Evolutionary conservation across 2,329 filamentous ascomycete genomes (phyloP), one percentile per base, ranked within the genome.

Genomic region (Aspergillus glaucus): DNA sequence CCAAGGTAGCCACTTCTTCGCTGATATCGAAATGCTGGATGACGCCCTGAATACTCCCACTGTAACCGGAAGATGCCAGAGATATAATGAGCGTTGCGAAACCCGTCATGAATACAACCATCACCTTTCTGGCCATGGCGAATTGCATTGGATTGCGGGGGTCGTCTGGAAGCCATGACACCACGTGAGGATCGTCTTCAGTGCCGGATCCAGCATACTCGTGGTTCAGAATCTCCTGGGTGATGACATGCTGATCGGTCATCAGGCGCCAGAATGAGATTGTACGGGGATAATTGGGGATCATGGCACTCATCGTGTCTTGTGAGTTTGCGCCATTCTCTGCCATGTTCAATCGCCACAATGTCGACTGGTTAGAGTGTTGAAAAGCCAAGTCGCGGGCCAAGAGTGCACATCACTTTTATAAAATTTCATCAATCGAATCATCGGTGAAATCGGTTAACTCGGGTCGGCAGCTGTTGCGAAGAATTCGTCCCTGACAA

Each of bases 201-300:
- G 52, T 54, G 1, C 52, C 52, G 6, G 49, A 52, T 17, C 52
- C 52, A 12, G 47, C 41, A 44, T 50, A 54, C 10, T 36, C 46
- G 24, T 54, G 30, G 28, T 47, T 34, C 45, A 49, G 41, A 24
- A 52, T 45, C 24, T 50, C 50, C 28, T 39, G 48, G 15, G 48
- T 52, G 14, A 52, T 41, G 10, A 53, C 47, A 8, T 45, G 51
- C 43, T 55, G 53, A 32, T 55, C 53, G 32, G 41, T 26, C n/a
- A 55, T 44, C 12, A 55, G 43, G 34, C 53, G 53, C 53, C 51
- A 55, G 19, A 51, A 49, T 17, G 54, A 32, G 5, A 55, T 49
- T 15, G 22, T 43, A 24, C 10, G 37, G 17, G 37, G 37, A 40
- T 40, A 19, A 12, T 40, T 40, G 10, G 37, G 37, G 10, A 40